Conservation (phyloP, 192 early-diverging fungal species). For the Coemansia sp. region DNA sequence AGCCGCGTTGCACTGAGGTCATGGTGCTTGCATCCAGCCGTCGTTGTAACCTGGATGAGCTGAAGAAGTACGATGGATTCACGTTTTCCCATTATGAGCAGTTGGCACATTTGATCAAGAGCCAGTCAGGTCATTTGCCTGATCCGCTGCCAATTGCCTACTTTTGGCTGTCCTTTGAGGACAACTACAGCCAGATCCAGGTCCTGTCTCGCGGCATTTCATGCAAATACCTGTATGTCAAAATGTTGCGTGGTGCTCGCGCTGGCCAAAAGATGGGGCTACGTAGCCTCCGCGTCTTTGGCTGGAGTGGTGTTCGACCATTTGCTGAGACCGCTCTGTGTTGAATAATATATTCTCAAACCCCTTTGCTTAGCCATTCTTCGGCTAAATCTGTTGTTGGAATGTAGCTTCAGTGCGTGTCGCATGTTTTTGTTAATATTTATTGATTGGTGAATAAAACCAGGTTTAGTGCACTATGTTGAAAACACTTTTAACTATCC, state of each 20-base stretch:
- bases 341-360: slow-evolving; percentile 6
- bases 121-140: background rate
- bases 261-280: slow-evolving; percentile 21
- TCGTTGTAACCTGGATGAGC: slow-evolving; percentile 25
- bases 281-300: slow-evolving; percentile 26
- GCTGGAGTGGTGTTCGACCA: slow-evolving; percentile 36
- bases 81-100: slow-evolving; percentile 50
- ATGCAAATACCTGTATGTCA: slow-evolving; percentile 47
- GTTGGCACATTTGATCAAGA: slow-evolving; percentile 9
- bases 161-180: slow-evolving; percentile 45
- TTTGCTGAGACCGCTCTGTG: slow-evolving; percentile 35
- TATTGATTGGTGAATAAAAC: too few species aligned
- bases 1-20: slow-evolving; percentile 40
- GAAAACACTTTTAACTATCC: too few species aligned
- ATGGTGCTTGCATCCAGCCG: slow-evolving; percentile 51
- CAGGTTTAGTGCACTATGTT: too few species aligned
- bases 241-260: slow-evolving; percentile 30
- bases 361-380: too few species aligned
- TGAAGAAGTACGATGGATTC: slow-evolving; percentile 38
- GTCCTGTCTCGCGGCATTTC: slow-evolving; percentile 32
- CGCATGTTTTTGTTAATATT: too few species aligned
- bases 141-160: slow-evolving; percentile 51
- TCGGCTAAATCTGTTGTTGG: too few species aligned
- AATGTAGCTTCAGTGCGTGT: background rate
- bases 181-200: slow-evolving; percentile 41